Evolutionary conservation across 345 rosid genomes (phyloP).

Genomic region (Tarenaya hassleriana): DNA sequence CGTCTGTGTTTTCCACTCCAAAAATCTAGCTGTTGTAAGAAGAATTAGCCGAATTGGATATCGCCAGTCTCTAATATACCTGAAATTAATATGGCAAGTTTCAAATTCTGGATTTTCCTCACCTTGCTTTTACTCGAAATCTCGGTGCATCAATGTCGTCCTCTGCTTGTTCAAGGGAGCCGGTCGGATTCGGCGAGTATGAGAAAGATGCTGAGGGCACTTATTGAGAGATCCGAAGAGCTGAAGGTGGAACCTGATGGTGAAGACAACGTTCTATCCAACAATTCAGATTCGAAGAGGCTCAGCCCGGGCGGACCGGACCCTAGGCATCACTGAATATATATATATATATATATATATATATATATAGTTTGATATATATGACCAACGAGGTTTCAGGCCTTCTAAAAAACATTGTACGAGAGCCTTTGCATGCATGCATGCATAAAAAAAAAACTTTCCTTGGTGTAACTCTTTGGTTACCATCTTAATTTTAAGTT

Average conservation of each 20-base stretch:
- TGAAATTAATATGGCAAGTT: constrained; percentile 17
- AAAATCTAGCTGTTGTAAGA: not conserved
- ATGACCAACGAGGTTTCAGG: no score
- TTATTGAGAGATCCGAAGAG: constrained; percentile 16
- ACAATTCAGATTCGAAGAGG: constrained; percentile 21
- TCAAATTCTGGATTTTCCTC: constrained; percentile 17
- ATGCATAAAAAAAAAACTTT: no score
- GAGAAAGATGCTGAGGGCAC: constrained; percentile 13
- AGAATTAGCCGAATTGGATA: constrained; percentile 1
- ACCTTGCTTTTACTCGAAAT: constrained; percentile 11
- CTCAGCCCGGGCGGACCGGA: constrained; percentile 31
- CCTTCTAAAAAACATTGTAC: no score
- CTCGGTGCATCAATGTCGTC: constrained; percentile 17
- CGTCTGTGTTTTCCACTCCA: no score
- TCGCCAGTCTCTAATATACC: not conserved
- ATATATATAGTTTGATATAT: no score
- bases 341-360: no score
- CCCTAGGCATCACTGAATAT: constrained; percentile 20
- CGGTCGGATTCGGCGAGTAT: constrained; percentile 1
- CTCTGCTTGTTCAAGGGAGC: constrained; percentile 3
- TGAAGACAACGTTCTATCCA: not conserved
- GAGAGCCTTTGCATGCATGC: no score
- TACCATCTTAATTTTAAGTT: no score
- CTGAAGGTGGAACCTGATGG: constrained; percentile 6
- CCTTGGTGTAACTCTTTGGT: no score